Conservation (phyloP, 805 yeast species). For the Kuraishia hungarica region DNA sequence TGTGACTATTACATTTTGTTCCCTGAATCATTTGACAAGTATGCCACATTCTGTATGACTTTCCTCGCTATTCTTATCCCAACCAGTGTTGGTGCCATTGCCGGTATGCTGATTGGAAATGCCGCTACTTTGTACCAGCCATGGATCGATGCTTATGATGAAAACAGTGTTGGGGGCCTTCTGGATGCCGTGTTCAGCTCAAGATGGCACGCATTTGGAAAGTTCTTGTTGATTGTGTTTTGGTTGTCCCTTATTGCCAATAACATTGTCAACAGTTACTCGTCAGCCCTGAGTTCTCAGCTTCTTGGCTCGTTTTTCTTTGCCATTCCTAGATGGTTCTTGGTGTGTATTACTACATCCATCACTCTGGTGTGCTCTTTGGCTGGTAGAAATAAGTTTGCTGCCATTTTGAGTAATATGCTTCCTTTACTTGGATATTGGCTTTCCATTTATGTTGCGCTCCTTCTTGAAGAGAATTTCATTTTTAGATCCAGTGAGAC, state of each 20-base stretch:
- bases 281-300: slow-evolving; percentile 76
- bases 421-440: slow-evolving; percentile 90
- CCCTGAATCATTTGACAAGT: slow-evolving; percentile 60
- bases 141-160: slow-evolving; percentile 50
- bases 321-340: slow-evolving; percentile 71
- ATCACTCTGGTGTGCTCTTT: slow-evolving; percentile 63
- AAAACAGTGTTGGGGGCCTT: slow-evolving; percentile 69
- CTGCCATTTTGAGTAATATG: slow-evolving; percentile 69
- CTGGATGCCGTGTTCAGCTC: slow-evolving; percentile 47
- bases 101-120: slow-evolving; percentile 65
- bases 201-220: slow-evolving; percentile 73
- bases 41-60: slow-evolving; percentile 49
- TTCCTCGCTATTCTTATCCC: slow-evolving; percentile 62
- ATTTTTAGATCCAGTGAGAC: slow-evolving; percentile 51
- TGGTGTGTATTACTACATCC: slow-evolving; percentile 56
- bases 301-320: slow-evolving; percentile 40
- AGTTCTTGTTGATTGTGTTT: slow-evolving; percentile 60
- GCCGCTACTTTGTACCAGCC: slow-evolving; percentile 48
- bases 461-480: slow-evolving; percentile 63
- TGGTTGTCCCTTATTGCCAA: slow-evolving; percentile 74
- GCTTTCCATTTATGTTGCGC: slow-evolving; percentile 73
- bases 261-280: slow-evolving; percentile 73
- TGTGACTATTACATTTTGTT: slow-evolving; percentile 77
- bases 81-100: slow-evolving; percentile 64
- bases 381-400: slow-evolving; percentile 67